Conservation (phyloP, 306 rosid species). For the Cercis canadensis region DNA sequence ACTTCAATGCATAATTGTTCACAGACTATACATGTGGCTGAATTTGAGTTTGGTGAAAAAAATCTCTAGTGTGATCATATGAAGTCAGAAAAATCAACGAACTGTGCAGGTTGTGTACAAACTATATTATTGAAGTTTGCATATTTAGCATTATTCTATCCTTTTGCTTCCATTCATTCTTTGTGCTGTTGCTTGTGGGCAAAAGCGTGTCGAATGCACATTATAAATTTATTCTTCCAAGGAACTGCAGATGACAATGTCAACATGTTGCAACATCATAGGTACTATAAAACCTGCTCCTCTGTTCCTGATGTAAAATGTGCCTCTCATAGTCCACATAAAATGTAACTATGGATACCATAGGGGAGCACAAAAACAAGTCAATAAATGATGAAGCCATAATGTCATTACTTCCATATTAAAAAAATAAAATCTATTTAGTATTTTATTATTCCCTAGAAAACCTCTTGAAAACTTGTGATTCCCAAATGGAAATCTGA, state of each 20-base stretch:
- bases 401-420: constrained; percentile 7
- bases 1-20: too few relatives aligned
- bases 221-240: constrained; percentile 28
- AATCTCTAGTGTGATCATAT: too few relatives aligned
- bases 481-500: constrained; percentile 32
- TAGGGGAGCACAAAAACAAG: not conserved
- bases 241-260: constrained; percentile 12
- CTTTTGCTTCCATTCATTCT: not conserved
- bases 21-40: too few relatives aligned
- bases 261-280: constrained; percentile 6
- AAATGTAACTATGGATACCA: not conserved
- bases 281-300: not conserved
- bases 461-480: too few relatives aligned
- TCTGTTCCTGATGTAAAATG: constrained; percentile 7
- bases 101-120: too few relatives aligned
- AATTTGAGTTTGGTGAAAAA: too few relatives aligned
- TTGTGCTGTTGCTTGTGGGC: constrained; percentile 34
- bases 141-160: too few relatives aligned
- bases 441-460: too few relatives aligned
- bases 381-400: constrained; percentile 1
- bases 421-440: not conserved
- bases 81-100: too few relatives aligned
- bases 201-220: constrained; percentile 39
- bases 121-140: too few relatives aligned
- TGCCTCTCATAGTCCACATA: not conserved